Base-by-base conservation (phyloP, 1,139 yeast species). In the Geotrichum restrictum region DNA sequence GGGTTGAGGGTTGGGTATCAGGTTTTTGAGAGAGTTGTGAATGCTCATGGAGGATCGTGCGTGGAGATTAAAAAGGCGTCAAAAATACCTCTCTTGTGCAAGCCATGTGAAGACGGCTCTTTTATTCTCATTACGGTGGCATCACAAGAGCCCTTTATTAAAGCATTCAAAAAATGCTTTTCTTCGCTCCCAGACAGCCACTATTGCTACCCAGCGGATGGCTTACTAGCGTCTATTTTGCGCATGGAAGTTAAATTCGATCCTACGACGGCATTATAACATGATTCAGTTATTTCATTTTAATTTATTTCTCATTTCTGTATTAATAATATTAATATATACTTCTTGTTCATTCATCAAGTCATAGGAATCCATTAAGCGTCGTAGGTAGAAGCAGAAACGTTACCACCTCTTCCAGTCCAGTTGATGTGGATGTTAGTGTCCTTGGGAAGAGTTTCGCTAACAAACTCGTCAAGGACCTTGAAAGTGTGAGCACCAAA, bases 401-500 rank as follows among this genome's bases (percentile, higher is more conserved):
- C 88, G 74, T 91, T 83, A 79, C 98, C 98, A 77, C 98, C 98
- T 70, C 83, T 85, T 73, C 98, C 98, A 61, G 98, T 93, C 98
- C 98, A 93, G 94, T 93, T 91, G 71, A 91, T 79, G 78, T 93
- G 98, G 74, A 91, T 85, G 79, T 86, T 83, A 65, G 82, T 76
- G 68, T 80, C 94, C 66, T 77, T 82, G 77, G 93, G 91, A 74
- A 86, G 80, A 69, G 75, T 75, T 56, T 77, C 87, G 69, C 81
- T 78, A 65, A 88, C 96, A 67, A 69, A 74, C 74, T 94, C 95
- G 65, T 95, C 95, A 70, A 88, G 79, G 62, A 93, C 95, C 74
- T 83, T 82, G 88, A 93, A 93, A 69, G 98, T 93, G 83, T 93
- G 98, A 63, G 98, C 98, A 77, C 98, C 98, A 69, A 93, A 93